phyloP scores from a whole-genome alignment of 2,329 filamentous ascomycete genomes.

The Colletotrichum tropicale region DNA sequence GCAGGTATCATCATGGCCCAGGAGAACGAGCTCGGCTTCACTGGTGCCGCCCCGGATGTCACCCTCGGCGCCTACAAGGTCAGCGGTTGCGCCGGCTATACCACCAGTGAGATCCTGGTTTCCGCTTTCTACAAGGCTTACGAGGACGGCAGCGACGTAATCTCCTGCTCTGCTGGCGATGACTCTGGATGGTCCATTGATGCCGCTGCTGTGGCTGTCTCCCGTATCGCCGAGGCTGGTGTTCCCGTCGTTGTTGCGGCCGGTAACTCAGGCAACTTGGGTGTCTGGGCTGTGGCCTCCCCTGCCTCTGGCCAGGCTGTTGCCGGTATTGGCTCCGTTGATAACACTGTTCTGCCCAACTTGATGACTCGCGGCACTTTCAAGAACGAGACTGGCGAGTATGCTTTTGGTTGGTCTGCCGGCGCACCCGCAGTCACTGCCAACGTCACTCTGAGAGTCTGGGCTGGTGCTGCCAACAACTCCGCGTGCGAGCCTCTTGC shows the following conservation, averaged over 20 bases:
- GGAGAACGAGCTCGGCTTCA: constrained; percentile 38
- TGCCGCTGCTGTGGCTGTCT: constrained; percentile 26
- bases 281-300: constrained; percentile 24
- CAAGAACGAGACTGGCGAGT: not conserved
- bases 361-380: constrained; percentile 23
- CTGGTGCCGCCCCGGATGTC: constrained; percentile 44
- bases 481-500: constrained; percentile 44
- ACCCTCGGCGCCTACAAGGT: constrained; percentile 44
- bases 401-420: constrained; percentile 15
- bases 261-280: constrained; percentile 28
- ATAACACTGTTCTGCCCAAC: constrained; percentile 23
- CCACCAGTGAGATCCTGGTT: constrained; percentile 43
- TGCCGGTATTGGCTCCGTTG: constrained; percentile 26
- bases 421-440: not conserved
- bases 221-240: constrained; percentile 31
- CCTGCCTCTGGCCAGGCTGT: constrained; percentile 28
- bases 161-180: constrained; percentile 32
- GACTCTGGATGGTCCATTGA: constrained; percentile 30
- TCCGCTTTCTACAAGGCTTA: constrained; percentile 46
- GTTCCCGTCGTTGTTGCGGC: constrained; percentile 30
- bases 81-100: constrained; percentile 36
- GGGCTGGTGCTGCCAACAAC: not conserved
- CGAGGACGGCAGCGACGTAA: constrained; percentile 41
- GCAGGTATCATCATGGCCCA: constrained; percentile 51
- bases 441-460: constrained; percentile 12